These are phyloP conservation scores for Sarocladiaceae sp. DNA, from an alignment of 2,329 filamentous ascomycete species.

Conservation along the genomic window DNA sequence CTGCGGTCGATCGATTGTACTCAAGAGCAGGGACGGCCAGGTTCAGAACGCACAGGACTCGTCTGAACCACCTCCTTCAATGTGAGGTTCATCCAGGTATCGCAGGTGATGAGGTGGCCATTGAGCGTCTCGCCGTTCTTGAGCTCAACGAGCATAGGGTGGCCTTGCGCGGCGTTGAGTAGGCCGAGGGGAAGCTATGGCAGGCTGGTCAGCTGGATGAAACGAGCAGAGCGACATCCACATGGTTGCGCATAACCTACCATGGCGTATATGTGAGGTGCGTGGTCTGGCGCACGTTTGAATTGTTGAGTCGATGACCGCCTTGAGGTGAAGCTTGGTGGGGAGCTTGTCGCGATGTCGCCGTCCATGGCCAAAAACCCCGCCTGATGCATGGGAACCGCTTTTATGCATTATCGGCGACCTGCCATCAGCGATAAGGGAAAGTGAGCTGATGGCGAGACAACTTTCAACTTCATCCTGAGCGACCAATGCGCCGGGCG, in stretches of 20 bases:
- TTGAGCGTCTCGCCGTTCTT: conserved; percentile 98
- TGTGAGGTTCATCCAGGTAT: conserved; percentile 99
- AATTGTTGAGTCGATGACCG: too few relatives aligned
- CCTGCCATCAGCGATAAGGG: background rate
- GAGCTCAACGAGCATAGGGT: conserved; percentile 95
- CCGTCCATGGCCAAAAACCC: conserved; percentile 3
- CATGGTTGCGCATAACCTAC: conserved; percentile 18
- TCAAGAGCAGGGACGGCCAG: background rate
- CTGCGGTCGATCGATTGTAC: too few relatives aligned
- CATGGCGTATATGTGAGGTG: conserved; percentile 4
- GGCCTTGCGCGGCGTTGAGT: conserved; percentile 90
- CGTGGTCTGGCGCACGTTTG: background rate
- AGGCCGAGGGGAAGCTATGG: conserved; percentile 67
- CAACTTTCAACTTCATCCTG: background rate
- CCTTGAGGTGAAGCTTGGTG: conserved; percentile 8
- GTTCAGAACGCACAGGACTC: conserved; percentile 55
- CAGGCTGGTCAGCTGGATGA: background rate
- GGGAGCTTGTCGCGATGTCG: conserved; percentile 8
- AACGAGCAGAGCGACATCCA: too few relatives aligned
- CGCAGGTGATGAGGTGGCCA: conserved; percentile 91
- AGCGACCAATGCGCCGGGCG: background rate
- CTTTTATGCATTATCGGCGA: conserved; percentile 7
- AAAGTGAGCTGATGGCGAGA: background rate
- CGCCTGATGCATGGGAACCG: conserved; percentile 3
- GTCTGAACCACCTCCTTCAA: conserved; percentile 97